Evolutionary conservation across 805 yeast genomes (phyloP).

Genomic region (Candida fluviatilis): DNA sequence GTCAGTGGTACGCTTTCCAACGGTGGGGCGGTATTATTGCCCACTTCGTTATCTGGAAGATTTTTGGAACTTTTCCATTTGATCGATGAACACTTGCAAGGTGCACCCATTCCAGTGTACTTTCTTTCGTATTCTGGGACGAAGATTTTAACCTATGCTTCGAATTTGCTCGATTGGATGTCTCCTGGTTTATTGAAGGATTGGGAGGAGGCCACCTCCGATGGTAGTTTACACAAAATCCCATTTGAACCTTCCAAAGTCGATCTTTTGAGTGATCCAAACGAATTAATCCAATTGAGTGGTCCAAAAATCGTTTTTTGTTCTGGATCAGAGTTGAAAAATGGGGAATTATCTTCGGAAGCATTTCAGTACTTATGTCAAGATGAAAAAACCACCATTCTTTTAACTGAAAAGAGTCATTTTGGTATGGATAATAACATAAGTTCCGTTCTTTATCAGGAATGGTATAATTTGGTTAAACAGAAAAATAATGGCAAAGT

Average conservation of each 20-base stretch:
- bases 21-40: conserved; percentile 80
- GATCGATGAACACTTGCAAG: conserved; percentile 62
- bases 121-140: conserved; percentile 77
- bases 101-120: conserved; percentile 64
- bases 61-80: conserved; percentile 73
- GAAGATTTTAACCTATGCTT: conserved; percentile 73
- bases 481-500: conserved; percentile 28
- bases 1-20: conserved; percentile 63
- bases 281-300: conserved; percentile 48
- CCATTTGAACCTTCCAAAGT: conserved; percentile 76
- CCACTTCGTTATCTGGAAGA: conserved; percentile 77
- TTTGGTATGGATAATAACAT: conserved; percentile 36
- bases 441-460: conserved; percentile 45
- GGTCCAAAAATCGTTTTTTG: conserved; percentile 82
- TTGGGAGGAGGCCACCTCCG: conserved; percentile 55
- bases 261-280: conserved; percentile 50
- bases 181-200: conserved; percentile 77
- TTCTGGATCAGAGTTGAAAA: conserved; percentile 60
- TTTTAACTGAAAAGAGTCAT: conserved; percentile 67
- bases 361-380: conserved; percentile 53
- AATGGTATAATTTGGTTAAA: conserved; percentile 48
- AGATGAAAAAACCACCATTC: conserved; percentile 62
- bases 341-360: conserved; percentile 58
- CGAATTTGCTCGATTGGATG: conserved; percentile 95
- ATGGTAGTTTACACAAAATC: conserved; percentile 10